These are phyloP conservation scores for Agaricus blazei DNA, from an alignment of 768 basidiomycete species.

Conservation along the genomic window DNA sequence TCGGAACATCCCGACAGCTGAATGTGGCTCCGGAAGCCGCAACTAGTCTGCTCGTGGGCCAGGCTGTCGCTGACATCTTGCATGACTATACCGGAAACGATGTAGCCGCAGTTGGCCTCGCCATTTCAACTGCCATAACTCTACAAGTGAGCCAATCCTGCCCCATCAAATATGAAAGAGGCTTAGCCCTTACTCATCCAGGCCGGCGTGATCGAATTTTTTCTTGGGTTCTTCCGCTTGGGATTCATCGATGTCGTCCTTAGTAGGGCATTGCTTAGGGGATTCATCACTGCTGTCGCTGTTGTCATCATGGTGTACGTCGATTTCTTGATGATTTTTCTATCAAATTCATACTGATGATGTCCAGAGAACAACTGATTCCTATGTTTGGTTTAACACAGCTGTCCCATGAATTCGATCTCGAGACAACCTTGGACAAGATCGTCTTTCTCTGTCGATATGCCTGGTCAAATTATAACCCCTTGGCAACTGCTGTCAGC, in stretches of 20 bases:
- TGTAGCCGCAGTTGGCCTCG: slow-evolving; percentile 52
- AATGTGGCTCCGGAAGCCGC: slow-evolving; percentile 90
- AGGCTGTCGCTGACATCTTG: slow-evolving; percentile 71
- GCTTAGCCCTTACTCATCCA: slow-evolving; percentile 18
- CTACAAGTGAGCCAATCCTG: slow-evolving; percentile 55
- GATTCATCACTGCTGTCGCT: slow-evolving; percentile 83
- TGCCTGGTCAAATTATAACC: slow-evolving; percentile 51
- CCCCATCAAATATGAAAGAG: not conserved
- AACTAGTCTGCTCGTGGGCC: slow-evolving; percentile 80
- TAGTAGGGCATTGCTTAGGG: slow-evolving; percentile 81
- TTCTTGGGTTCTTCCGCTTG: slow-evolving; percentile 82
- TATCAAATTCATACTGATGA: not conserved
- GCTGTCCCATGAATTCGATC: slow-evolving; percentile 49
- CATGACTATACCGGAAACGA: slow-evolving; percentile 39
- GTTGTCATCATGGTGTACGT: slow-evolving; percentile 81
- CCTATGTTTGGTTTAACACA: slow-evolving; percentile 82
- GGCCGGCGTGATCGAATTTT: slow-evolving; percentile 82
- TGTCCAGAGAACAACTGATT: slow-evolving; percentile 69
- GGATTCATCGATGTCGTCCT: slow-evolving; percentile 94
- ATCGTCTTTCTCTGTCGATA: slow-evolving; percentile 66
- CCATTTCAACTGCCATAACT: slow-evolving; percentile 76
- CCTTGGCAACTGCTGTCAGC: slow-evolving; percentile 68
- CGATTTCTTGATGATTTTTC: not conserved
- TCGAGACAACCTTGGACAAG: slow-evolving; percentile 73
- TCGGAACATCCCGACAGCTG: slow-evolving; percentile 79